Conservation (phyloP, 805 yeast species). For the Candida xyloterini region DNA sequence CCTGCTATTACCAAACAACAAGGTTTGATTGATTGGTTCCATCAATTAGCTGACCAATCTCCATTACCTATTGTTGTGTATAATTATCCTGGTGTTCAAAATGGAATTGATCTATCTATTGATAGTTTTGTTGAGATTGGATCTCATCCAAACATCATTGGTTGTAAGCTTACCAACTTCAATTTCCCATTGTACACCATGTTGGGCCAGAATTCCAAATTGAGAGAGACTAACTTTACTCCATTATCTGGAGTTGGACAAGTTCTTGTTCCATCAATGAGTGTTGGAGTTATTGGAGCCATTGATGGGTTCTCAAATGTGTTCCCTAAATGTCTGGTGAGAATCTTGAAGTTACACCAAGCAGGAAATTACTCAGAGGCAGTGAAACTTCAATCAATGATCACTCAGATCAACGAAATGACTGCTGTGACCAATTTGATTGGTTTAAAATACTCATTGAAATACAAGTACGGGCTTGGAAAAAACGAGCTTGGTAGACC, state of each 20-base stretch:
- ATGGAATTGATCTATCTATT: constrained; percentile 37
- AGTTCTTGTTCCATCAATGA: constrained; percentile 44
- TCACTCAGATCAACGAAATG: constrained; percentile 44
- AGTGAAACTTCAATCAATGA: constrained; percentile 38
- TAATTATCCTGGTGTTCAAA: constrained; percentile 50
- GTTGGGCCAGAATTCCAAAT: constrained; percentile 41
- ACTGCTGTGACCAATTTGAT: constrained; percentile 35
- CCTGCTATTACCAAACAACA: constrained; percentile 38
- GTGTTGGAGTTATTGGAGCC: constrained; percentile 46
- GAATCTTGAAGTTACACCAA: constrained; percentile 36
- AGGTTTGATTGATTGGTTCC: constrained; percentile 45
- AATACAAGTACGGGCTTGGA: constrained; percentile 28
- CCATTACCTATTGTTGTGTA: constrained; percentile 44
- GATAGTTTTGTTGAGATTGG: constrained; percentile 40
- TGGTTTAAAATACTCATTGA: constrained; percentile 31
- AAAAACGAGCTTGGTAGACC: constrained; percentile 39
- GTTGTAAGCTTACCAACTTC: constrained; percentile 52
- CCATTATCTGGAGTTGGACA: constrained; percentile 52
- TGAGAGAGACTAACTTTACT: constrained; percentile 39
- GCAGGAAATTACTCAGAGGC: constrained; percentile 42
- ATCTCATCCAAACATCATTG: constrained; percentile 46
- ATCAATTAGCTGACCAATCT: constrained; percentile 41
- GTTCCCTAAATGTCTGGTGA: constrained; percentile 47
- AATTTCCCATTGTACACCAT: constrained; percentile 46
- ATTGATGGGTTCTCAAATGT: constrained; percentile 53